phyloP scores from a whole-genome alignment of 352 stramenopile genomes.

The Globisporangium sylvaticum region DNA sequence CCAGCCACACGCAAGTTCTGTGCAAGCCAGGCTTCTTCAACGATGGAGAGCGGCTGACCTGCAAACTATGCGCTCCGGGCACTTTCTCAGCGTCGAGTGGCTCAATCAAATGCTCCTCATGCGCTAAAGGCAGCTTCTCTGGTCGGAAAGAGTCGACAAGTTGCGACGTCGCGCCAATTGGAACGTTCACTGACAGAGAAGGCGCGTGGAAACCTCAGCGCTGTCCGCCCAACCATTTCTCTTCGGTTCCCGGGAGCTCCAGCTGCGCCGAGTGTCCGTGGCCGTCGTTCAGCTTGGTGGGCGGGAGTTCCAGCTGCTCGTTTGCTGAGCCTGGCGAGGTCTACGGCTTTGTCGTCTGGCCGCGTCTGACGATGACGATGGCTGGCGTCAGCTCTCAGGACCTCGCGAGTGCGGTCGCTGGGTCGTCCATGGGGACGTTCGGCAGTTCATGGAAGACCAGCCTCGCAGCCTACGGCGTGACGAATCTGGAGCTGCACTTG shows the following conservation, averaged over 20 bases:
- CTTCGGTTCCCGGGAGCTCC: background rate
- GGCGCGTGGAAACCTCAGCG: conserved; percentile 5
- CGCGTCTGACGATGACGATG: conserved; percentile 10
- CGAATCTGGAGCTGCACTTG: conserved; percentile 7
- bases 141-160: background rate
- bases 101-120: background rate
- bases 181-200: background rate
- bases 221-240: conserved; percentile 10
- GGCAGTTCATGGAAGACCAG: background rate
- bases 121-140: conserved; percentile 6
- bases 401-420: background rate
- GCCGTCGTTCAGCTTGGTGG: conserved; percentile 14
- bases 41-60: conserved; percentile 3
- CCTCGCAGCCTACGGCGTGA: conserved; percentile 8
- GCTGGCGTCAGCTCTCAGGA: conserved; percentile 7
- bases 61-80: conserved; percentile 3
- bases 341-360: conserved; percentile 16
- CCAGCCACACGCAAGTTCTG: background rate
- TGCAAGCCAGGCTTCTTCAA: conserved; percentile 8
- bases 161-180: conserved; percentile 4
- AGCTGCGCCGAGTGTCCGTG: conserved; percentile 11
- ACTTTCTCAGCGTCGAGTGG: conserved; percentile 1
- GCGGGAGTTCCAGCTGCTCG: background rate
- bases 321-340: conserved; percentile 4
- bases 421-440: background rate